Base-by-base conservation (phyloP, 2,329 filamentous ascomycete species). In the Hortaea werneckii region DNA sequence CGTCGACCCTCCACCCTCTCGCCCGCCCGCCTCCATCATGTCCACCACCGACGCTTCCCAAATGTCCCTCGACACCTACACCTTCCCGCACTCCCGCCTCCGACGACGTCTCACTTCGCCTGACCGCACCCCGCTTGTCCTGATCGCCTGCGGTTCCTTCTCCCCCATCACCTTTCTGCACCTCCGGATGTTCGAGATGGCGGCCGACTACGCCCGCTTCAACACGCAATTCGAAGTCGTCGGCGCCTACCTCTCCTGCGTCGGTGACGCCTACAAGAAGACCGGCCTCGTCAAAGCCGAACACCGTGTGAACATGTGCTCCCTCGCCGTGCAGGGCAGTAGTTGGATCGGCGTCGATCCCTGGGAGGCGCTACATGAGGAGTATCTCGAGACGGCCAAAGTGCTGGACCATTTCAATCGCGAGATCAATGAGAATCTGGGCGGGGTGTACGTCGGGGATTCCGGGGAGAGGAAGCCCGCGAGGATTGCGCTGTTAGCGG, bases 341-440 rank as follows among this genome's bases (percentile, higher is more conserved):
- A 79, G 80, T 56, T 88, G 85, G 82, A 73, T 94, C 49, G 87
- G 87, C 40, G 85, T 92, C 40, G 87, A 94, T 62, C 80, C 85
- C 0, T 94, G 85, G 83, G 89, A 95, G 72, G 85, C 87, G n/a
- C 72, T 84, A 57, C 81, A 94, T 67, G 78, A 82, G 59, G 76
- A 85, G 54, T 96, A 95, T 62, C 82, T 87, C 51, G 87, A 88
- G 11, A 96, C 90, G 1, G 90, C 89, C 35, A 78, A 84, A 56
- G 89, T 95, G 37, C 73, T 95, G 41, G 87, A 94, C 60, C 90
- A 95, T 66, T 92, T 95, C 58, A 82, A 94, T 54, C 71, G 90
- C 61, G 87, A 95, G 64, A 86, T 95, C 62, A 95, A 95, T 63
- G 76, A 78, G 26, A 77, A 87, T 39, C 72, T 82, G 29, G 82